Percentiles rank a stretch among this genome's conserved stretches.
phyloP scores from a whole-genome alignment of 768 basidiomycete genomes.

The Mycena olivaceomarginata region DNA sequence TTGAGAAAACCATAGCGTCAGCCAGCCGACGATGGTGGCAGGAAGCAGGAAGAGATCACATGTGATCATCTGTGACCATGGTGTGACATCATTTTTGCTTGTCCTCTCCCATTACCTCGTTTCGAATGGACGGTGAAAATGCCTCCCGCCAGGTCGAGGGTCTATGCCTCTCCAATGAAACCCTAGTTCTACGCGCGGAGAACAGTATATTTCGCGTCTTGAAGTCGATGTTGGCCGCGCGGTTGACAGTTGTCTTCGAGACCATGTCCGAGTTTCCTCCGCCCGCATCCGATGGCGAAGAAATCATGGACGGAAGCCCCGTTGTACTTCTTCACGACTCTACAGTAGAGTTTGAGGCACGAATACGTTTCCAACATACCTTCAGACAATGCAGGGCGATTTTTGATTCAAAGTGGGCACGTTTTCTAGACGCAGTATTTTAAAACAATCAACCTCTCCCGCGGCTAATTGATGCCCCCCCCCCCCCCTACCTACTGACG shows the following conservation, averaged over 20 bases:
- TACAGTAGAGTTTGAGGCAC: neutral
- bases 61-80: no score
- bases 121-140: no score
- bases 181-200: neutral
- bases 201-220: neutral
- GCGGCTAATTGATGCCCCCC: no score
- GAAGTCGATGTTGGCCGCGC: neutral
- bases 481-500: neutral
- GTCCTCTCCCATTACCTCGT: no score
- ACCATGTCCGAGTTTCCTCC: neutral
- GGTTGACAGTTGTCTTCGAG: neutral
- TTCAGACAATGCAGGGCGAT: neutral
- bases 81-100: no score
- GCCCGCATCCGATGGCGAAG: neutral
- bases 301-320: neutral
- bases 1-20: no score
- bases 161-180: neutral
- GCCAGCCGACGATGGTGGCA: no score
- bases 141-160: neutral
- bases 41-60: no score
- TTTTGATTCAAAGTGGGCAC: neutral
- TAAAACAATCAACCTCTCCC: neutral
- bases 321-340: slow-evolving; percentile 2
- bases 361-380: neutral
- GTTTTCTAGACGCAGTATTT: neutral